Evolutionary conservation across 169 alveolate species (phyloP), one percentile per base, ranked within the genome.

Genomic region (Ichthyophthirius multifiliis): DNA sequence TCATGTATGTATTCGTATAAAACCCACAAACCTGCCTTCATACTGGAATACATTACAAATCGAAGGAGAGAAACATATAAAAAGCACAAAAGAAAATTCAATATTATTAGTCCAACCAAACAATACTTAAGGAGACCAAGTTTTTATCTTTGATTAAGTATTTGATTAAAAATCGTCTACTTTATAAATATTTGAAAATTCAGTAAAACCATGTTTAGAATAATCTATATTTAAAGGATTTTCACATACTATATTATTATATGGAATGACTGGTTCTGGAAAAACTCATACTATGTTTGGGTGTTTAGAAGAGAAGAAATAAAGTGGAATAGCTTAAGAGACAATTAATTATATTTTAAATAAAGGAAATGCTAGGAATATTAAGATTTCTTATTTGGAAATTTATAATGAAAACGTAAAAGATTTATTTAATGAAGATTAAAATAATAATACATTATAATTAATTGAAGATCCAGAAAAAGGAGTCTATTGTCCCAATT

Each of bases 401-500:
- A 89, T 89, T 62, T 89, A 89, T 55, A 88, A 88, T 64, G 93
- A 88, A 75, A 75, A 78, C 46, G 75, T 88, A 7, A 64, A 89
- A 48, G 93, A 88, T 74, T 82, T 88, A 73, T 75, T 75, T 43
- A 39, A 45, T 16, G 75, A 39, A 13, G 34, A 43, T 4, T 65
- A 64, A 20, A 65, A 71, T 35, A 37, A 76, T 27, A 85, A 84
- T 44, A 79, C 74, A 43, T 55, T 76, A 75, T 62, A 76, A 32
- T 74, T 76, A 45, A 73, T 47, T 37, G 90, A 84, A 62, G 89
- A 84, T 67, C 88, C 86, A 18, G 67, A 23, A 13, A 84, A 84
- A 45, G 91, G 88, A 48, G 75, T 81, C n/a, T 30, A 84, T 64
- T 39, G 84, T 12, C 71, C 64, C 35, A 82, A 76, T 47, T 82